Evolutionary conservation across 495 filamentous ascomycete genomes (phyloP), one percentile per base, ranked within the genome.

Genomic region (Penicillium salamii): DNA sequence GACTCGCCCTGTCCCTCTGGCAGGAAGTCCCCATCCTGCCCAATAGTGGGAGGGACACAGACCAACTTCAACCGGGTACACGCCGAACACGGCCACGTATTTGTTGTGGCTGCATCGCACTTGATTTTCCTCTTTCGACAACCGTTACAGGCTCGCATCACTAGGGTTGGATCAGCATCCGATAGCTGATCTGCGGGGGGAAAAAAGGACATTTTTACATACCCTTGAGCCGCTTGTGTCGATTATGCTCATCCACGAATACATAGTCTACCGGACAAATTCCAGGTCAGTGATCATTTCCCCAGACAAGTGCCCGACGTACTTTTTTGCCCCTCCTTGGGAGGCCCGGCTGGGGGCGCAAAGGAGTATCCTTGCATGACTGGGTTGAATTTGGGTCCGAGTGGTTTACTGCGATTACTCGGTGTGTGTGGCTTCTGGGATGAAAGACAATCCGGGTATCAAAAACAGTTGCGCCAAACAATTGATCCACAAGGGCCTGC

Each of bases 191-290:
- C 19, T 60, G 34, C 6, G 21, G n/a, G 2, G 12, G 23, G 23
- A 3, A 8, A 26, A n/a, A n/a, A n/a, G n/a, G n/a, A n/a, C n/a
- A n/a, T n/a, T 5, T 8, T 40, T 42, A 29, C 72, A 51, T 82
- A 96, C 91, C 91, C 77, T 99, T 99, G 46, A 97, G 73, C 54
- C 93, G 80, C 73, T 97, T 97, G 71, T 99, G 93, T 36, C 93
- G 84, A 69, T 97, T 99, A 66, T 99, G 92, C 69, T 99, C 93
- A 67, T 99, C 95, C 42, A 99, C 93, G 60, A 99, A 99, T 38
- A 99, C 93, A 87, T 96, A 98, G 62, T 96, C 91, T 97, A 65
- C 34, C n/a, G n/a, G n/a, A n/a, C n/a, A n/a, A n/a, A n/a, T n/a
- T n/a, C n/a, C 6, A 24, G 9, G 15, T 5, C 11, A 24, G 4